A percentile compares a stretch with the other conserved stretches of the same genome.
Evolutionary conservation across 371 early-diverging fungal genomes (phyloP).

Genomic region (Mortierella sp.): DNA sequence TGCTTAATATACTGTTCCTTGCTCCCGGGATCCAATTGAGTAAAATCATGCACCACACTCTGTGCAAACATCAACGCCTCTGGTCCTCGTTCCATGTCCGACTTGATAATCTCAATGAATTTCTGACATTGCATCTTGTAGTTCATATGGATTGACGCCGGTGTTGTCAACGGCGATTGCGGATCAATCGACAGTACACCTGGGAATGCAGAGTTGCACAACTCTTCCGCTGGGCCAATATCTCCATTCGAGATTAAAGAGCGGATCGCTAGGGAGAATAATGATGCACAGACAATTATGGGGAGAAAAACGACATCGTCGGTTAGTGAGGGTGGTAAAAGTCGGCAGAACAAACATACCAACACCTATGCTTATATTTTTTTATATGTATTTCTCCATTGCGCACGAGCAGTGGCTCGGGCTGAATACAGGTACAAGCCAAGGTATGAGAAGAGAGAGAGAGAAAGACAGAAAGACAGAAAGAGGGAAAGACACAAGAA

Average conservation of each 20-base stretch:
- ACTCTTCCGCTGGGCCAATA: constrained; percentile 50
- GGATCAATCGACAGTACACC: constrained; percentile 51
- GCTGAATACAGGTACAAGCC: no score
- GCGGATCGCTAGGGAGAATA: constrained; percentile 44
- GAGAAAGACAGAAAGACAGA: no score
- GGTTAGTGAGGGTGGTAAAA: no score
- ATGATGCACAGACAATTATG: no score
- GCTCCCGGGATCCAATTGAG: constrained; percentile 22
- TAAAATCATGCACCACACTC: constrained; percentile 32
- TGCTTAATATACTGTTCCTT: constrained; percentile 36
- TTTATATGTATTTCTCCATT: no score
- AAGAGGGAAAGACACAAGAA: no score
- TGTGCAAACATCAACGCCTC: constrained; percentile 56
- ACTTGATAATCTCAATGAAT: constrained; percentile 54
- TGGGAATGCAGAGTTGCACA: constrained; percentile 53
- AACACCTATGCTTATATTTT: no score
- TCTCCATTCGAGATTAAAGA: constrained; percentile 52
- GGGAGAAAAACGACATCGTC: not conserved
- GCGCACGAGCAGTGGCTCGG: no score
- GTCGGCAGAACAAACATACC: no score
- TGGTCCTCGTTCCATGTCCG: constrained; percentile 29
- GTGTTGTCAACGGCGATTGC: constrained; percentile 31
- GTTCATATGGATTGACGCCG: constrained; percentile 51
- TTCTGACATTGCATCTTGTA: constrained; percentile 56
- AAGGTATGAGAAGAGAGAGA: no score